A percentile compares a stretch with the other conserved stretches of the same genome.
phyloP scores from a whole-genome alignment of 345 rosid species.

The Eucalyptus lansdowneana region DNA sequence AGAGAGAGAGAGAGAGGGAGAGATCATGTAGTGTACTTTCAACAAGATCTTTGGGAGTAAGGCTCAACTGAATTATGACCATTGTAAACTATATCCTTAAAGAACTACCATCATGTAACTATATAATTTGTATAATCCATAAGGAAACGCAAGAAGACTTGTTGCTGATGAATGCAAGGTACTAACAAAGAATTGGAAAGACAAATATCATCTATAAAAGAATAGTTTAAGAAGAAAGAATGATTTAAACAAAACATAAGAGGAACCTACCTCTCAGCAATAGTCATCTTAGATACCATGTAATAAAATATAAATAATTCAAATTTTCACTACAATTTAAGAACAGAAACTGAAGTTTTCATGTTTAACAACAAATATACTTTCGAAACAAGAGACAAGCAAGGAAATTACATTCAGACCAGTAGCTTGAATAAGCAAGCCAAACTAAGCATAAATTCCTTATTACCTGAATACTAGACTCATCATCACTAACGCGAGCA shows the following conservation, averaged over 20 bases:
- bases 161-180: not conserved
- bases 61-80: not conserved
- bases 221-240: not conserved
- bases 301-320: not conserved
- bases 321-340: not conserved
- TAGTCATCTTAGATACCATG: not conserved
- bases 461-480: slow-evolving; percentile 90
- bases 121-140: not conserved
- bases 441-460: not conserved
- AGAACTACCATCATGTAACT: not conserved
- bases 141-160: not conserved
- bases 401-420: not conserved
- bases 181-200: not conserved
- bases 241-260: not conserved
- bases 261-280: not conserved
- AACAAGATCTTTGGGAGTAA: not conserved
- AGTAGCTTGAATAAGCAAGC: not conserved
- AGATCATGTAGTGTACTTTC: not conserved
- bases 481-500: slow-evolving; percentile 94
- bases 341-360: not conserved
- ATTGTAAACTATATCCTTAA: not conserved
- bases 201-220: not conserved
- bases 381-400: not conserved
- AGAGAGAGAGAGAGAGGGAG: too few species aligned
- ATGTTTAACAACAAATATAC: not conserved